Evolutionary conservation across 371 early-diverging fungal genomes (phyloP), one percentile per base, ranked within the genome.

Genomic region (Amoeboaphelidium occidentale): DNA sequence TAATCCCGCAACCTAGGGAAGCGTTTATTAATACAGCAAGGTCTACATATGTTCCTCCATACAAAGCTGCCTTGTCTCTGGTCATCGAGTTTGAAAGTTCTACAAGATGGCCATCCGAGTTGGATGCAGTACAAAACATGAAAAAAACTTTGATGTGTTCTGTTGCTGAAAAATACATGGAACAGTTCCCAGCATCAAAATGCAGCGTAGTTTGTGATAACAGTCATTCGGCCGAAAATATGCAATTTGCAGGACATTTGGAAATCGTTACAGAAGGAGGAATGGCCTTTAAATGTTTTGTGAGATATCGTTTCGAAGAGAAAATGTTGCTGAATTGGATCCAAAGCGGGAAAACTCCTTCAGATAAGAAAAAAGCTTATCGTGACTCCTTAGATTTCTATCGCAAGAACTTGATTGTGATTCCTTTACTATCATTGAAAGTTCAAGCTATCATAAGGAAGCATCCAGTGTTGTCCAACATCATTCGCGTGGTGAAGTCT

Each of bases 101-200:
- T 14, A 63, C 63, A 24, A 73, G 78, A 51, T 94, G 92, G 88
- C 94, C 94, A 20, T 80, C 81, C 55, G 82, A 89, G 51, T 61
- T 86, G 1, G 59, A 53, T 1, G 89, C 90, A 1, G 64, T 94
- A 41, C 83, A 85, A 66, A 76, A 80, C 42, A 78, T 89, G 66
- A 94, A 94, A 62, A 58, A 72, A 3, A 90, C 94, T 0, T 82
- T 91, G 52, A 63, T 42, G 60, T 53, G 43, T 52, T 63, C 49
- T 26, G 54, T 57, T 10, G 55, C 56, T 47, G 25, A 43, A 32
- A 25, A 47, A 55, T 32, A 23, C 49, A 21, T 24, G 49, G 22
- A 53, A 65, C 27, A 24, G 52, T 23, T 48, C 64, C 44, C 46
- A 42, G 22, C 22, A 22, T 2, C 46, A 51, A 1, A 25, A 48